Evolutionary conservation across 805 yeast genomes (phyloP).

Genomic region (Zygosaccharomyces kombuchaensis): DNA sequence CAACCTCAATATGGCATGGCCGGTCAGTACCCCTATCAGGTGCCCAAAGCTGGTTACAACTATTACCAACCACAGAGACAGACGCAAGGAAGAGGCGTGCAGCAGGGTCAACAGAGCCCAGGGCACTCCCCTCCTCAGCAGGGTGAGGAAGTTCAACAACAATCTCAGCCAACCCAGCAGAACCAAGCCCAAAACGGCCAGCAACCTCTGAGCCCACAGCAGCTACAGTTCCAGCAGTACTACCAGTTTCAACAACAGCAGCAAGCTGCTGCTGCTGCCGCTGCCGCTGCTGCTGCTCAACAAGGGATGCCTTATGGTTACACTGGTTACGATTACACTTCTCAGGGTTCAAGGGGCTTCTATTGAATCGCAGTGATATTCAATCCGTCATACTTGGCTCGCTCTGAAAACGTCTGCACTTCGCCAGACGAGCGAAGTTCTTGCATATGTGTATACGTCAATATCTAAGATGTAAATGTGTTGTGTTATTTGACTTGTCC

Average conservation of each 20-base stretch:
- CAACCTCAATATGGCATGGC: conserved; percentile 36
- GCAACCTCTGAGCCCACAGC: conserved; percentile 29
- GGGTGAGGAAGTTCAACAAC: conserved; percentile 14
- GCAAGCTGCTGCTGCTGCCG: conserved; percentile 27
- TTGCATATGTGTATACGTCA: conserved; percentile 22
- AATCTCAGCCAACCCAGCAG: conserved; percentile 14
- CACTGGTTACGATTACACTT: conserved; percentile 33
- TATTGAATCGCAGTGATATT: conserved; percentile 17
- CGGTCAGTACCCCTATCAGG: conserved; percentile 33
- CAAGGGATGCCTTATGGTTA: conserved; percentile 33
- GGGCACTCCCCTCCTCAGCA: conserved; percentile 18
- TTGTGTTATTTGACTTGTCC: conserved; percentile 6
- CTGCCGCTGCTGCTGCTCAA: conserved; percentile 29
- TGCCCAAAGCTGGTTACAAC: conserved; percentile 29
- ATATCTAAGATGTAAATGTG: conserved; percentile 12
- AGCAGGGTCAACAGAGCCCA: conserved; percentile 16
- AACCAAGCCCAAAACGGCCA: conserved; percentile 20
- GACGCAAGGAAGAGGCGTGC: conserved; percentile 21
- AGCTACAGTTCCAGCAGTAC: conserved; percentile 34
- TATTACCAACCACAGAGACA: conserved; percentile 28
- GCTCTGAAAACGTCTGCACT: conserved; percentile 2
- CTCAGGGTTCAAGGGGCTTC: conserved; percentile 35
- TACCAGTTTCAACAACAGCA: conserved; percentile 30
- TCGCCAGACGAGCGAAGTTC: conserved; percentile 8
- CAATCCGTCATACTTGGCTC: background rate